Evolutionary conservation across 2,329 filamentous ascomycete genomes (phyloP).

Genomic region (Emmonsiellopsis sp.): DNA sequence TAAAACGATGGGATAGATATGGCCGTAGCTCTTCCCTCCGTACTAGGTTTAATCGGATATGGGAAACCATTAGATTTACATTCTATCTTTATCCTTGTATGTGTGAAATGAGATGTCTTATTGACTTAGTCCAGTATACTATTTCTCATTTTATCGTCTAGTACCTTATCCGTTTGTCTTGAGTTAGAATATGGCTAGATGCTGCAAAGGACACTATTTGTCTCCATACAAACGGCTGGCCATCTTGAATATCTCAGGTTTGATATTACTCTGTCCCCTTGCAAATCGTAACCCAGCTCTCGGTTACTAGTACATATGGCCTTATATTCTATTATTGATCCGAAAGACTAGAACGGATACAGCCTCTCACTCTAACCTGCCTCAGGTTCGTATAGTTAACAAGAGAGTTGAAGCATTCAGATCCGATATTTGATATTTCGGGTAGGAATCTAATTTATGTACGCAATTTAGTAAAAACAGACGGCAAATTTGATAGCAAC

Average conservation of each 20-base stretch:
- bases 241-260: too few species aligned
- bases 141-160: not conserved
- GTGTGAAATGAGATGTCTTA: not conserved
- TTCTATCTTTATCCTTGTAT: slow-evolving; percentile 6
- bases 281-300: too few species aligned
- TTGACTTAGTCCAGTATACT: not conserved
- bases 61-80: slow-evolving; percentile 44
- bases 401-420: slow-evolving; percentile 48
- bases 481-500: slow-evolving; percentile 74
- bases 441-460: slow-evolving; percentile 56
- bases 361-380: too few species aligned
- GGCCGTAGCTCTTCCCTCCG: slow-evolving; percentile 64
- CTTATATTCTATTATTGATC: too few species aligned
- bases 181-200: too few species aligned
- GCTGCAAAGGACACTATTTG: too few species aligned
- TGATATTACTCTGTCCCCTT: too few species aligned
- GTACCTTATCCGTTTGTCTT: slow-evolving; percentile 41
- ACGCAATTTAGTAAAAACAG: slow-evolving; percentile 58
- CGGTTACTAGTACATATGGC: too few species aligned
- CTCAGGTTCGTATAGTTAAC: too few species aligned
- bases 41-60: slow-evolving; percentile 73
- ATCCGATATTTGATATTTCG: slow-evolving; percentile 31
- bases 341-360: too few species aligned
- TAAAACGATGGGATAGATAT: slow-evolving; percentile 56
- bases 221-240: too few species aligned